Base-by-base conservation (phyloP, 2,329 filamentous ascomycete species). In the Colletotrichum phormii region DNA sequence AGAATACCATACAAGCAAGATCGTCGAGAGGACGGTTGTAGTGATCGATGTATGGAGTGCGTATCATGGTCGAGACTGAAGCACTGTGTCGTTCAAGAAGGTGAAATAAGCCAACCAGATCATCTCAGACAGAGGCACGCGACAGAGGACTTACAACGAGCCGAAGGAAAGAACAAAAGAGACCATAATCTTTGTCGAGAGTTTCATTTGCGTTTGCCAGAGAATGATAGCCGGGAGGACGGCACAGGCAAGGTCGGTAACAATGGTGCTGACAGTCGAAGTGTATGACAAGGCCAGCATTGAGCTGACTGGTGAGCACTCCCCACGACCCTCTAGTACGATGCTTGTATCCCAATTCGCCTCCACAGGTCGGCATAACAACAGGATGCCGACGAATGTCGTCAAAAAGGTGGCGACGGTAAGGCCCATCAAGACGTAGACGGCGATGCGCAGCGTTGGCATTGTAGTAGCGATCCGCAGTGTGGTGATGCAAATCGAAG, bases 401-500 rank as follows among this genome's bases (percentile, higher is more conserved):
- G 80, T 79, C 0, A 80, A 76, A 33, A 77, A 79, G 0, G 76
- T 78, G 33, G 79, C 81, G 1, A 73, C 67, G 29, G 72, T 75
- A 5, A 77, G 72, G 3, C 74, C 76, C 0, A 73, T 75, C 0
- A 70, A 68, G 22, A 68, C n/a, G 61, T 75, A 77, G 15, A 78
- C 75, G 26, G 75, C 74, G 24, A 76, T 68, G 29, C 76, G 76
- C 49, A 77, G 69, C 26, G 9, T 59, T 13, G 58, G 70, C 62
- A 75, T 51, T 1, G 78, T 78, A 0, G 64, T 81, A 33, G 77
- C 76, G 24, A 68, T 84, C 1, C 83, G 76, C n/a, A 81, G 78
- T 0, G 82, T 80, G 29, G 78, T 80, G 22, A 79, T 76, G 58
- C 83, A 83, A 76, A 77, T 79, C 15, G 82, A 83, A 24, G 80